Evolutionary conservation across 1,139 yeast genomes (phyloP).

Genomic region (Debaryomyces singareniensis): DNA sequence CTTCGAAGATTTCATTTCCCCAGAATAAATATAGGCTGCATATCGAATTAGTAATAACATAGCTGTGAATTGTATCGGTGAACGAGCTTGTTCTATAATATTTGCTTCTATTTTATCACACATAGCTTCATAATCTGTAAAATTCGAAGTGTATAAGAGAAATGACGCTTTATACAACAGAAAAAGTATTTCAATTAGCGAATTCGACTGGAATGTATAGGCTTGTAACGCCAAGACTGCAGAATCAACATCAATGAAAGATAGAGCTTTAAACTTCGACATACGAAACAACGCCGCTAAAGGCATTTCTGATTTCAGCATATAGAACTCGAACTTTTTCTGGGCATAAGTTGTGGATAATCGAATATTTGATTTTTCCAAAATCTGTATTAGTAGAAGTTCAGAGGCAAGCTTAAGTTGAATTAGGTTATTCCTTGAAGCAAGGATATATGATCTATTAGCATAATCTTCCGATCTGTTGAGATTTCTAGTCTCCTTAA

Average conservation of each 20-base stretch:
- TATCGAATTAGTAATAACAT: slow-evolving; percentile 19
- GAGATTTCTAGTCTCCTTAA: slow-evolving; percentile 33
- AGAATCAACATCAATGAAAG: slow-evolving; percentile 17
- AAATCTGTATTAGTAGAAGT: slow-evolving; percentile 26
- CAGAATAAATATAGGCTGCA: slow-evolving; percentile 18
- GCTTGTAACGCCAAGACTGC: slow-evolving; percentile 20
- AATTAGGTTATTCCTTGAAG: slow-evolving; percentile 21
- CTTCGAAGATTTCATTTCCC: slow-evolving; percentile 16
- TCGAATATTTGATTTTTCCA: slow-evolving; percentile 17
- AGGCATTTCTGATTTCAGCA: slow-evolving; percentile 7
- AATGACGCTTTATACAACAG: slow-evolving; percentile 17
- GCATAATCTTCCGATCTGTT: slow-evolving; percentile 35
- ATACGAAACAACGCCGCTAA: slow-evolving; percentile 20
- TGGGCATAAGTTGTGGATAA: slow-evolving; percentile 24
- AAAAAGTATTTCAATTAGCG: slow-evolving; percentile 13
- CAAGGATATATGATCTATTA: slow-evolving; percentile 29
- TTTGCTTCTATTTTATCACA: slow-evolving; percentile 11
- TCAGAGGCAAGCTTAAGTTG: slow-evolving; percentile 22
- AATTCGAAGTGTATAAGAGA: slow-evolving; percentile 25
- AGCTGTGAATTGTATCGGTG: slow-evolving; percentile 25
- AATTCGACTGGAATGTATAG: slow-evolving; percentile 10
- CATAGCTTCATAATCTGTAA: slow-evolving; percentile 10
- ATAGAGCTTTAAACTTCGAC: slow-evolving; percentile 21
- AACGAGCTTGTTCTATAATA: slow-evolving; percentile 3
- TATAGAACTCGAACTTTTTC: slow-evolving; percentile 16